Evolutionary conservation across 2,329 filamentous ascomycete species (phyloP), one percentile per base, ranked within the genome.

Genomic region (Drechslerella coelobrocha): DNA sequence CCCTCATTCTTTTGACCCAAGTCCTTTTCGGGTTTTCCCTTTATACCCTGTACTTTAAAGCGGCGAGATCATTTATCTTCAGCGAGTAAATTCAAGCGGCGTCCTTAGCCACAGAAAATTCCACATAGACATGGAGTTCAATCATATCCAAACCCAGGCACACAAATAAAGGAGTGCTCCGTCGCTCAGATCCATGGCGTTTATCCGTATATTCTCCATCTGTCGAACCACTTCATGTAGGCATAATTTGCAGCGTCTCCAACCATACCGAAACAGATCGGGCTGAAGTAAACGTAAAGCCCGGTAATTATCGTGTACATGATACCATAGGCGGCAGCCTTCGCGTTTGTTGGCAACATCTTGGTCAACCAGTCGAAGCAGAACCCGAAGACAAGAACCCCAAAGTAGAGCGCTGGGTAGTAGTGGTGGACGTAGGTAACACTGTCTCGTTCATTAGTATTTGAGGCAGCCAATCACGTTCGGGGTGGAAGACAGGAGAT

Each of bases 391-490:
- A 86, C 86, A 48, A 99, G 83, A 74, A 99, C 96, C 76, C 94
- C 92, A 79, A 97, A 99, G 83, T 97, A 99, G 9, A 99, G 86
- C 8, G 94, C 94, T 9, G 94, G 94, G 80, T 97, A 99, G 83
- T 99, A 99, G 82, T 99, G 94, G 80, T 99, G 94, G 60, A 99
- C 94, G 77, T 99, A 99, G 14, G 94, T 99, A 72, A 99, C 94
- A 84, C 94, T 75, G 50, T 27, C 43, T n/a, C 7, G 43, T 29
- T 27, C 4, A 39, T 72, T 52, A 72, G 68, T 21, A 45, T 34
- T 43, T n/a, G n/a, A n/a, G n/a, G n/a, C n/a, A n/a, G n/a, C n/a
- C n/a, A 5, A 6, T 14, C 14, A 48, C 7, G 17, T 43, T n/a
- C 39, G n/a, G 45, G 12, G 5, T 10, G 21, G 24, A 19, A 19